Percentiles rank a stretch among this genome's conserved stretches.
Conservation (phyloP, 1,284 basidiomycete genomes). For the Peniophora sp. region DNA sequence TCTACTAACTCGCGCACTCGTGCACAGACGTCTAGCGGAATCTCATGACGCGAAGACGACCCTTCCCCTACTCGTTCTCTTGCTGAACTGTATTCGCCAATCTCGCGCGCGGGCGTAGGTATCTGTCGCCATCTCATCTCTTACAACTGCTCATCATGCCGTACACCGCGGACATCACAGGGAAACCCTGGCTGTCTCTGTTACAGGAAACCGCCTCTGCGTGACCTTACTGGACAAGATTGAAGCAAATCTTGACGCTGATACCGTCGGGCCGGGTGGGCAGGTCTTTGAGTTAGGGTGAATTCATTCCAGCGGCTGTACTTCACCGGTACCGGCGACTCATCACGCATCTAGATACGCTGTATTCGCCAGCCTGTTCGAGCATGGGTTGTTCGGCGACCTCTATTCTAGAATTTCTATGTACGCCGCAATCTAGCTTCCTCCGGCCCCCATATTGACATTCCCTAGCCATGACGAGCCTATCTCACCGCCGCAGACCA, state of each 20-base stretch:
- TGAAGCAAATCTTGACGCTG: conserved; percentile 56
- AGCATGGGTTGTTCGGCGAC: conserved; percentile 21
- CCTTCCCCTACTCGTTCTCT: conserved; percentile 58
- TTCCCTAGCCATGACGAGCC: conserved; percentile 34
- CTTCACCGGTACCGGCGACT: not conserved
- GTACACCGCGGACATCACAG: not conserved
- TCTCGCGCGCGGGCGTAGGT: conserved; percentile 52
- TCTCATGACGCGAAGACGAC: conserved; percentile 59
- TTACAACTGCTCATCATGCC: not conserved
- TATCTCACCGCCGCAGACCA: conserved; percentile 78
- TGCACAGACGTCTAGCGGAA: conserved; percentile 60
- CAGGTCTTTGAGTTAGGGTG: conserved; percentile 74
- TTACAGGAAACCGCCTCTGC: conserved; percentile 53
- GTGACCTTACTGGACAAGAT: conserved; percentile 59
- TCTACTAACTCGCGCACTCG: conserved; percentile 1
- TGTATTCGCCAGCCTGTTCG: conserved; percentile 31
- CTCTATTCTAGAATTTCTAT: conserved; percentile 27
- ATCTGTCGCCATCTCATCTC: conserved; percentile 3
- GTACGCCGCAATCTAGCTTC: conserved; percentile 18
- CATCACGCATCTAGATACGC: conserved; percentile 22
- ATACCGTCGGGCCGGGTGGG: conserved; percentile 42
- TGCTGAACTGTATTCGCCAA: conserved; percentile 63
- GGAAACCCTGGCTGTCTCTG: conserved; percentile 32
- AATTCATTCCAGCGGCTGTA: conserved; percentile 10
- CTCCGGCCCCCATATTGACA: conserved; percentile 1